phyloP scores from a whole-genome alignment of 257 asterid species.

The Capsicum rhomboideum region DNA sequence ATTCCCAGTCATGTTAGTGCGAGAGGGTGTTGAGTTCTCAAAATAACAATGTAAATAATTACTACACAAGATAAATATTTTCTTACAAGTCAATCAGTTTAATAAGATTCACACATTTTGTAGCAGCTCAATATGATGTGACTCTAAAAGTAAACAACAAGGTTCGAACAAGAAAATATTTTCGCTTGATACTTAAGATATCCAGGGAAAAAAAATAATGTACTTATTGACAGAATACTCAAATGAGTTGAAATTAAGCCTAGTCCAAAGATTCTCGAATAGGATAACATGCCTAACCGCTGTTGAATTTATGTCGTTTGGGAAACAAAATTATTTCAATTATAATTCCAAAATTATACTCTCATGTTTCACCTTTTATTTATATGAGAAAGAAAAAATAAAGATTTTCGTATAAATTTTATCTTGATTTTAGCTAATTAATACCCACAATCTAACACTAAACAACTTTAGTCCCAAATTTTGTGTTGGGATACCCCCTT shows the following conservation, averaged over 20 bases:
- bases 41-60: background rate
- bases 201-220: background rate
- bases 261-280: background rate
- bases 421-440: background rate
- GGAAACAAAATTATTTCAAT: background rate
- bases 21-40: background rate
- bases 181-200: background rate
- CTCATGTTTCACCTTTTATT: background rate
- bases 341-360: background rate
- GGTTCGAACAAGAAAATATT: background rate
- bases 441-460: background rate
- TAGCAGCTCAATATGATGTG: too few relatives aligned
- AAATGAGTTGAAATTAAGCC: background rate
- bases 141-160: background rate
- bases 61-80: background rate
- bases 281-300: background rate
- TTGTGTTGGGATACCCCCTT: background rate
- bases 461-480: background rate
- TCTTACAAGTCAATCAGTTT: accelerated
- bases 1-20: background rate
- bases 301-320: background rate
- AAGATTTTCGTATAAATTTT: background rate
- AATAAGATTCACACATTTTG: background rate
- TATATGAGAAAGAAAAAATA: background rate
- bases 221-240: background rate